Evolutionary conservation across 2,329 filamentous ascomycete genomes (phyloP), one percentile per base, ranked within the genome.

Genomic region (Diplocarpon mali): DNA sequence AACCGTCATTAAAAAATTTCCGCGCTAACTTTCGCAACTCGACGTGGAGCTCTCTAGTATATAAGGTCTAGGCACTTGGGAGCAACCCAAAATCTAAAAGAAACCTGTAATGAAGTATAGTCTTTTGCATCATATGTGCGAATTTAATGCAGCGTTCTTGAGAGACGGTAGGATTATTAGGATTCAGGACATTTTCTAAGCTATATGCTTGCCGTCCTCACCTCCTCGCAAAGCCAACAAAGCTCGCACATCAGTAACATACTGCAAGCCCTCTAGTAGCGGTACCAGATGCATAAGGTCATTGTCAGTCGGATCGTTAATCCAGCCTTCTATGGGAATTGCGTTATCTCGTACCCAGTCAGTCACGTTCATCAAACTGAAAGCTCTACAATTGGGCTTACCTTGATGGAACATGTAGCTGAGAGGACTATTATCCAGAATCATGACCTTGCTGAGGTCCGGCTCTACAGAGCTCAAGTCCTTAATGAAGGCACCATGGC

Each of bases 391-490:
- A 24, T 28, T 5, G 11, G 24, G 62, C 76, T 61, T 69, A 92
- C 92, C 90, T 80, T 95, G 88, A 62, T 96, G 90, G 67, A 96
- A 96, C 68, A 95, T 85, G 67, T 96, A 98, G 68, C 89, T 95
- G 70, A 95, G 78, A 44, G 92, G 92, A 65, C 88, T 95, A 62
- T 98, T 98, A 69, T 98, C 92, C 65, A 98, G 71, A 63, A 98
- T 98, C 84, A 96, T 95, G 49, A 98, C 92, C 67, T 88, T 93
- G 68, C 89, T 95, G 60, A 98, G 69, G 64, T 98, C 92, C 14
- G 92, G 89, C 71, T 98, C 92, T 35, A 98, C 88, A 45, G 87
- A 86, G 63, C 87, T 92, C 45, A 98, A 71, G 66, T 98, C 92
- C 65, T 98, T 98, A 71, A 98, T 96, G 62, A 95, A 98, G 28